Evolutionary conservation across 441 rosid species (phyloP), one percentile per base, ranked within the genome.

Genomic region (Erodium texanum): DNA sequence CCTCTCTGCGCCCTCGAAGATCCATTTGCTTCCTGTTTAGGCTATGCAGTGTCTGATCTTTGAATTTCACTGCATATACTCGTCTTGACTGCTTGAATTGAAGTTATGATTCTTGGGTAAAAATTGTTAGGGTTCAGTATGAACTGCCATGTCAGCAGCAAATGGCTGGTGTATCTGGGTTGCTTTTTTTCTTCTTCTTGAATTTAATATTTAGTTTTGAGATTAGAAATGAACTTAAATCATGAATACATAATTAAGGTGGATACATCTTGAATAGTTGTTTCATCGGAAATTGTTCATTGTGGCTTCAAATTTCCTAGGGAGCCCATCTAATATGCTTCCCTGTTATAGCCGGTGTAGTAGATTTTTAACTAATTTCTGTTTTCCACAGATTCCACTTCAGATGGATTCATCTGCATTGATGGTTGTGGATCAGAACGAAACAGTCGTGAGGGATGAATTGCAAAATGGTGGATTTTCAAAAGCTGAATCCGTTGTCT

Each of bases 381-480:
- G 5, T 43, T 43, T 5, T 43, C 50, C 50, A 14, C 50, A 43
- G 50, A 15, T 43, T 43, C 50, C 50, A 43, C 50, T 76, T 75
- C 76, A 77, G 11, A 29, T 62, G 77, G 80, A 78, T 70, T 78
- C 78, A 23, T 48, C 84, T 20, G 43, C 68, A 43, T 23, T 72
- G 38, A 73, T 83, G 81, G 65, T 66, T 24, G 61, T 76, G 75
- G 85, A 79, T 75, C 67, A 78, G 70, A 78, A 72, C 11, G 76
- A 81, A 64, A 50, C 69, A 66, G 69, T 68, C 66, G 43, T 75
- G 5, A 72, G 34, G 75, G 72, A 64, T 32, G 87, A 59, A 69
- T 67, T 74, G 65, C 82, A 77, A 32, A 83, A 75, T 66, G 85
- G 82, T 71, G 87, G 83, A 63, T 66, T 52, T 54, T 24, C 79